phyloP scores from a whole-genome alignment of 306 rosid species.

The Lathyrus aphaca region DNA sequence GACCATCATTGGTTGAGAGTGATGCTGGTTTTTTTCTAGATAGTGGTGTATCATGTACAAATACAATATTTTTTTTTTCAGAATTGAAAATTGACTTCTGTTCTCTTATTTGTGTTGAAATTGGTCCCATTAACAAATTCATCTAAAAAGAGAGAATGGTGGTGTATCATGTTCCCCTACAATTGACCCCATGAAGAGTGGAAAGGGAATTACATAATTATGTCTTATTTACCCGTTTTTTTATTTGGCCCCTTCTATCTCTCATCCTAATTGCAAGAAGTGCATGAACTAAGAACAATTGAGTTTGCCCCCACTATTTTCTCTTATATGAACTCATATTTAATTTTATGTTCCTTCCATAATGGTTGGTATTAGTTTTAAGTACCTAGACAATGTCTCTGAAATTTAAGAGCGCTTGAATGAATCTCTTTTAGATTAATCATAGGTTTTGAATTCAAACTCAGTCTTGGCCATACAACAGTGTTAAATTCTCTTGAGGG shows the following conservation, averaged over 20 bases:
- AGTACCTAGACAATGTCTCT: constrained; percentile 48
- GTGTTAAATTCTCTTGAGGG: too few relatives aligned
- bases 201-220: constrained; percentile 67
- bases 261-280: constrained; percentile 46
- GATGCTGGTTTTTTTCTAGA: constrained; percentile 50
- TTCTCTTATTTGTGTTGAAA: constrained; percentile 35
- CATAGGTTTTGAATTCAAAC: too few relatives aligned
- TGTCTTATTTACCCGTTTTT: constrained; percentile 50
- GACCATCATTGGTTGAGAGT: constrained; percentile 58
- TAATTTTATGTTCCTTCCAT: constrained; percentile 37
- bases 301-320: constrained; percentile 60
- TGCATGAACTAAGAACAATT: constrained; percentile 58
- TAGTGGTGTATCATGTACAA: constrained; percentile 57
- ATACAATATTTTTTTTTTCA: constrained; percentile 34
- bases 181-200: constrained; percentile 68
- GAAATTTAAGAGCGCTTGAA: too few relatives aligned
- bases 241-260: constrained; percentile 47
- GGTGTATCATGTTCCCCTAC: constrained; percentile 67
- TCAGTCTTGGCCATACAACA: too few relatives aligned
- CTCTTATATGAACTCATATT: constrained; percentile 44
- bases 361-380: constrained; percentile 52
- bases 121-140: constrained; percentile 72
- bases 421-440: too few relatives aligned
- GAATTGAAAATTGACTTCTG: constrained; percentile 43
- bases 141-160: constrained; percentile 66